Percentiles rank a stretch among this genome's conserved stretches.
phyloP scores from a whole-genome alignment of 768 basidiomycete species.

The Galerina sulciceps region DNA sequence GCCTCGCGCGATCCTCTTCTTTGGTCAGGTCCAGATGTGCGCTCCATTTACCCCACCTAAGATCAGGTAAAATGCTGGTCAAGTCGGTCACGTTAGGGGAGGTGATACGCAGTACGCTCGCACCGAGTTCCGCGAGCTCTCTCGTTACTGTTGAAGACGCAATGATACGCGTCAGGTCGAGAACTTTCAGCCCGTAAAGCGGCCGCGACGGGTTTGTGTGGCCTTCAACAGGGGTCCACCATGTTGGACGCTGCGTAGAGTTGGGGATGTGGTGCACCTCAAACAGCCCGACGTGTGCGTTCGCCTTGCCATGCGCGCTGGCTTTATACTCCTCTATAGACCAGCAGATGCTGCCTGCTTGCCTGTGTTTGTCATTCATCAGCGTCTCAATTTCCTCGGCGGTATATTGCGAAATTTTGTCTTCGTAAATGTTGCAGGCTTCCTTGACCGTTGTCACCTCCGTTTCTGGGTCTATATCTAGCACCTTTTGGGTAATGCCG shows the following conservation, averaged over 20 bases:
- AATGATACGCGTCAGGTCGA: constrained; percentile 33
- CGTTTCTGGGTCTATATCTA: constrained; percentile 3
- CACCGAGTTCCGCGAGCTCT: constrained; percentile 31
- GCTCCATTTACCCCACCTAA: constrained; percentile 32
- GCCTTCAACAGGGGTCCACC: constrained; percentile 22
- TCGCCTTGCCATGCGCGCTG: constrained; percentile 27
- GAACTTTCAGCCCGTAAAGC: constrained; percentile 27
- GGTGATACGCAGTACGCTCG: constrained; percentile 31
- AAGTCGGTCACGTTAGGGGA: constrained; percentile 29
- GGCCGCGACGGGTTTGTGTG: constrained; percentile 17
- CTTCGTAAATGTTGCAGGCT: constrained; percentile 12
- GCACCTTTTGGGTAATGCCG: constrained; percentile 3
- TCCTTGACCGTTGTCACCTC: constrained; percentile 3
- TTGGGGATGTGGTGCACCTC: constrained; percentile 28
- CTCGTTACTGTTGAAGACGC: constrained; percentile 26
- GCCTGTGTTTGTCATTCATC: constrained; percentile 26
- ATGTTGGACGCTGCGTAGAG: constrained; percentile 14
- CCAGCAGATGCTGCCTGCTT: constrained; percentile 27
- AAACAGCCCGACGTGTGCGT: constrained; percentile 27
- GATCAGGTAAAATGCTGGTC: constrained; percentile 19
- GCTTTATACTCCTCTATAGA: constrained; percentile 23
- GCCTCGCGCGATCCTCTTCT: constrained; percentile 16
- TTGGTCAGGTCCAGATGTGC: constrained; percentile 28
- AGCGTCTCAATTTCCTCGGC: constrained; percentile 21
- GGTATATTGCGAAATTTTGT: constrained; percentile 11